Base-by-base conservation (phyloP, 2,329 filamentous ascomycete species). In the Pseudogymnoascus sp. region DNA sequence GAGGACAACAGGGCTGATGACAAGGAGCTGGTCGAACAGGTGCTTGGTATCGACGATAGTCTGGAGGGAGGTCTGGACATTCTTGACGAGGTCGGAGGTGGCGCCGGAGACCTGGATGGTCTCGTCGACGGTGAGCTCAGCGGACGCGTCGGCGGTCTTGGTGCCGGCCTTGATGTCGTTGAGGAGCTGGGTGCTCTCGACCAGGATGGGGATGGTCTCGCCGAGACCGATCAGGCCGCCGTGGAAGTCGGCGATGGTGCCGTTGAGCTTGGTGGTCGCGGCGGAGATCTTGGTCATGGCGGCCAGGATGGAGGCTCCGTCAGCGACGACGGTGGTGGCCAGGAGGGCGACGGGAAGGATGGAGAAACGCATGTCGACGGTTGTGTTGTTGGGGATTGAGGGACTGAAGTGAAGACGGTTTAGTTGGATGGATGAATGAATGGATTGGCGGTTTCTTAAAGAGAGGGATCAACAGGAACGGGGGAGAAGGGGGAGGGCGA, bases 21-120 rank as follows among this genome's bases (percentile, higher is more conserved):
- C 65, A 1, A 78, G 60, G 5, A 79, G 67, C 39, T 70, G 69
- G 65, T 79, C 75, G 62, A 81, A 82, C 64, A 78, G 76, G 18
- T 69, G 72, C 69, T 79, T 79, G 29, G 72, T 68, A 9, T 62
- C 67, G 5, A 63, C 36, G 8, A 67, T 59, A 7, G 55, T 63
- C 7, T 61, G 45, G 5, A 67, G 59, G 15, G 62, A 64, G n/a
- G 42, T 48, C 13, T 62, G 35, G 1, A 66, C 64, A 12, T 35
- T 40, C 6, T 5, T 45, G n/a, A 33, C 55, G 2, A 67, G 58
- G 1, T 36, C n/a, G 1, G 36, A 15, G 10, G 64, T 66, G 4
- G 63, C 78, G 70, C 73, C 70, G 27, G 81, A 73, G 6, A 70
- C 64, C 2, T 66, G 61, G 4, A 77, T 75, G 2, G 74, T 72